These are phyloP conservation scores for Asparagopsis taxiformis DNA, from an alignment of 31 red algal genomes.

Conservation along the genomic window DNA sequence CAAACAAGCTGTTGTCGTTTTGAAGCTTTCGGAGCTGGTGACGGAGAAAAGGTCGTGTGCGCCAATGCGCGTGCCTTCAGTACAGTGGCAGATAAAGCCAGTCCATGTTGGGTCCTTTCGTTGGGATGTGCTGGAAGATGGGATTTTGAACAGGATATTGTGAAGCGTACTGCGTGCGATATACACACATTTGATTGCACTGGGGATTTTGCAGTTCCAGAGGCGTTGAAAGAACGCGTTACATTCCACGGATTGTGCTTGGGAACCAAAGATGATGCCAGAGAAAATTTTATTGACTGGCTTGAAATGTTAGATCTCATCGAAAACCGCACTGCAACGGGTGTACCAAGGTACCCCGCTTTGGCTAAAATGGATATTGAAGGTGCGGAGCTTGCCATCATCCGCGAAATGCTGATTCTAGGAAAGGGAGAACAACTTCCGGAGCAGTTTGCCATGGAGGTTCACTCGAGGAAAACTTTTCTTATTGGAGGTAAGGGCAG, in stretches of 20 bases:
- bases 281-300: background rate
- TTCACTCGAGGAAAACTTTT: conserved; percentile 8
- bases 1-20: conserved; percentile 8
- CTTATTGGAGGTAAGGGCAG: too few relatives aligned
- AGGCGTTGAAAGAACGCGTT: background rate
- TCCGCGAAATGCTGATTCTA: background rate
- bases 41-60: conserved; percentile 25
- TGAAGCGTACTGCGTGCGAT: background rate
- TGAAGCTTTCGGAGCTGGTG: conserved; percentile 11
- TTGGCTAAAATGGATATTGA: conserved; percentile 35
- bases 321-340: background rate
- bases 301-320: conserved; percentile 2
- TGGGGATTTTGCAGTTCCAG: conserved; percentile 14
- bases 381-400: conserved; percentile 6
- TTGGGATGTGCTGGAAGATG: conserved; percentile 19
- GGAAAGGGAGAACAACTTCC: conserved; percentile 3
- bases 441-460: conserved; percentile 26
- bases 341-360: background rate
- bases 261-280: background rate
- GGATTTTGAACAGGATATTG: conserved; percentile 8
- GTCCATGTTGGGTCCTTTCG: conserved; percentile 21
- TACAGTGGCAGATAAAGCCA: background rate
- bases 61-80: conserved; percentile 5
- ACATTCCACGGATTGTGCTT: conserved; percentile 22
- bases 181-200: conserved; percentile 32